These are phyloP conservation scores for Ceratocystis huliohia DNA, from an alignment of 2,329 filamentous ascomycete species.

Conservation along the genomic window DNA sequence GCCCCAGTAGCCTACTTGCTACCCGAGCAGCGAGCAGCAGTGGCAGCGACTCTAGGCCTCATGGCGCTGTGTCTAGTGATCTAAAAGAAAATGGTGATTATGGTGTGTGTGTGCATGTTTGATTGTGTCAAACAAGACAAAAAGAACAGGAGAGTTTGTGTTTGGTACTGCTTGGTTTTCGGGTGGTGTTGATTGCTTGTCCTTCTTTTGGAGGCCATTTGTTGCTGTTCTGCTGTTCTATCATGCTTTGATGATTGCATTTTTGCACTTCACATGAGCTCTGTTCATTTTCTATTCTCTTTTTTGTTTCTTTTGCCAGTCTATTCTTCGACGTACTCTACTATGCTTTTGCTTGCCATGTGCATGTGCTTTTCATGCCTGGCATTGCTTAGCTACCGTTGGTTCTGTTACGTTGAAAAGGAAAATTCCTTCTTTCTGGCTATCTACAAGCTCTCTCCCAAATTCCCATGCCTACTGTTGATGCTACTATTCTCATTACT, in stretches of 20 bases:
- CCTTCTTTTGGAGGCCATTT: neutral
- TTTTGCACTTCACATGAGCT: slow-evolving; percentile 4
- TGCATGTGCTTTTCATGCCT: neutral
- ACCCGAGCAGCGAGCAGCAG: slow-evolving; percentile 6
- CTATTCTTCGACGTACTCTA: neutral
- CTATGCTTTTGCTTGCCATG: neutral
- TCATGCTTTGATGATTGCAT: slow-evolving; percentile 1
- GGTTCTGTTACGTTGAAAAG: neutral
- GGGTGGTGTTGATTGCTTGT: slow-evolving; percentile 2
- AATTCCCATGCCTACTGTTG: slow-evolving; percentile 9
- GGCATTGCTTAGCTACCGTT: neutral
- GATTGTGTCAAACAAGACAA: slow-evolving; percentile 6
- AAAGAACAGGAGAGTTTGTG: neutral
- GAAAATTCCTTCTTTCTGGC: neutral
- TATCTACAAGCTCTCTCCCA: slow-evolving; percentile 3
- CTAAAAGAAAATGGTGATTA: slow-evolving; percentile 7
- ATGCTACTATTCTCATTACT: slow-evolving; percentile 3
- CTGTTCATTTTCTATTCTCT: neutral
- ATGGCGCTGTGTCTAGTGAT: slow-evolving; percentile 14
- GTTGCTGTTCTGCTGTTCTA: slow-evolving; percentile 1
- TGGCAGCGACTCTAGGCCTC: slow-evolving; percentile 6
- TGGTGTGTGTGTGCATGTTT: slow-evolving; percentile 10
- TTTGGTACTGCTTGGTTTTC: slow-evolving; percentile 6
- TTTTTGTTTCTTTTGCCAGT: neutral
- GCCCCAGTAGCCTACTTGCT: neutral